Conservation (phyloP, 129 eudicot species). For the Calendula officinalis region DNA sequence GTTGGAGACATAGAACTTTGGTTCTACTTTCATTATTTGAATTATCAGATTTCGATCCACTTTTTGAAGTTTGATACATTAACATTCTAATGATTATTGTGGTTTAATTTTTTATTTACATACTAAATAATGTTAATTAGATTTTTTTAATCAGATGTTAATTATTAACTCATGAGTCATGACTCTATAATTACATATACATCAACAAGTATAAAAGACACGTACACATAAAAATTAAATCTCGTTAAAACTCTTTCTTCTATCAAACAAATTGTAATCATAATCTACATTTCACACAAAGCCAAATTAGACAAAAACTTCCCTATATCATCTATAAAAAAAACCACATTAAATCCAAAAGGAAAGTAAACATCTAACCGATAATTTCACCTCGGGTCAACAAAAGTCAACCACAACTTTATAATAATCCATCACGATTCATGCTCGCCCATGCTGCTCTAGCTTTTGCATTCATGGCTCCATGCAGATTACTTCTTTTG, state of each 20-base stretch:
- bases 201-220: neutral
- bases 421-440: slow-evolving; percentile 18
- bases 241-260: slow-evolving; percentile 24
- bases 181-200: neutral
- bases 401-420: slow-evolving; percentile 23
- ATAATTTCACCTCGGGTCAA: slow-evolving; percentile 13
- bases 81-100: no score
- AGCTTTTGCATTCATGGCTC: slow-evolving; percentile 70
- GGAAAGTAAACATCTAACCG: slow-evolving; percentile 12
- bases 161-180: no score
- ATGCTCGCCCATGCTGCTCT: slow-evolving; percentile 73
- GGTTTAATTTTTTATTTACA: no score
- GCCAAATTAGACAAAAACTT: slow-evolving; percentile 30
- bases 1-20: no score
- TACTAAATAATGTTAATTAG: no score
- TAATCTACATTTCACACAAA: slow-evolving; percentile 28
- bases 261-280: slow-evolving; percentile 25
- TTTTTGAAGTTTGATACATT: no score
- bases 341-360: neutral
- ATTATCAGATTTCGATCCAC: no score
- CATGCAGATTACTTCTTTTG: slow-evolving; percentile 79
- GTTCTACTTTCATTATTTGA: no score
- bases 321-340: slow-evolving; percentile 10
- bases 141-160: no score
- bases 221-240: neutral